Conservation (phyloP, 257 asterid genomes). For the Cruciata laevipes region DNA sequence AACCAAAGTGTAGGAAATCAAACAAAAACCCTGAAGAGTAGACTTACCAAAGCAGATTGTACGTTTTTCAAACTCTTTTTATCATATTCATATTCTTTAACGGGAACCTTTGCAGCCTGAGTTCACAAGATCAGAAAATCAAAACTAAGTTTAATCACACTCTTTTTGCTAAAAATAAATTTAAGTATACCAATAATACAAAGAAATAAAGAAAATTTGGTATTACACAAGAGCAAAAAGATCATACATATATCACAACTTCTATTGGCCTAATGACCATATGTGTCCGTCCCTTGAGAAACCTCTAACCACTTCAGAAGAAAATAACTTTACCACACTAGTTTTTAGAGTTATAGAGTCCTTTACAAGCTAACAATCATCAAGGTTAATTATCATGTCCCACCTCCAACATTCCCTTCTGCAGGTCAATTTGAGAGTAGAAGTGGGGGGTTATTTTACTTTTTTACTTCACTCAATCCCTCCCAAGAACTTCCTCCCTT, state of each 20-base stretch:
- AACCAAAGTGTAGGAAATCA: not conserved
- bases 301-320: too few relatives aligned
- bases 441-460: too few relatives aligned
- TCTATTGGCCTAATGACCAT: too few relatives aligned
- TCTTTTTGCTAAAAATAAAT: not conserved
- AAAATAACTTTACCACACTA: too few relatives aligned
- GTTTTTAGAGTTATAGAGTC: not conserved
- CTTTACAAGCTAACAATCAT: not conserved
- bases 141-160: not conserved
- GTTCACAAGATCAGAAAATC: constrained; percentile 3
- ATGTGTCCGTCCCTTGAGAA: too few relatives aligned
- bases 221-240: not conserved
- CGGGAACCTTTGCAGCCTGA: constrained; percentile 92
- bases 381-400: not conserved
- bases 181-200: not conserved
- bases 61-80: constrained; percentile 63
- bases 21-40: constrained; percentile 12
- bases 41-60: constrained; percentile 77
- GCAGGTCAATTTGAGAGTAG: not conserved
- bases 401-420: not conserved
- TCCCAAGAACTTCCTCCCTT: not conserved
- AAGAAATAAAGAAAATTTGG: not conserved
- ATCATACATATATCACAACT: too few relatives aligned
- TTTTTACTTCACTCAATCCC: not conserved
- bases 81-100: constrained; percentile 80